Conservation (phyloP, 2,329 filamentous ascomycete genomes). For the Claviceps africana region DNA sequence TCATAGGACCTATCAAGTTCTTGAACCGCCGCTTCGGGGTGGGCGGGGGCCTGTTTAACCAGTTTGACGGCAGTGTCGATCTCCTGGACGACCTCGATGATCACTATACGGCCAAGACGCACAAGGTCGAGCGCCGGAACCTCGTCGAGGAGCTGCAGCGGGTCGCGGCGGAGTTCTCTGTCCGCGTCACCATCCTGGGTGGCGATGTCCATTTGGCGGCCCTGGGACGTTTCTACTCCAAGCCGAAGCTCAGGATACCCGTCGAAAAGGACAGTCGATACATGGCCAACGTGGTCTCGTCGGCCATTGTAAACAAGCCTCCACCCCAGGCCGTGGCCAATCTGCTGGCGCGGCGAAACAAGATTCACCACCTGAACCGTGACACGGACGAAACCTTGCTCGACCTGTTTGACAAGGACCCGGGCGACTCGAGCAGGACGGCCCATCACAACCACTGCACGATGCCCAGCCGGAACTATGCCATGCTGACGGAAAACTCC, state of each 20-base stretch:
- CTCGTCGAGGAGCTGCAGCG: conserved; percentile 72
- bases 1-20: conserved; percentile 81
- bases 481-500: conserved; percentile 79
- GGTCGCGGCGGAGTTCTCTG: conserved; percentile 71
- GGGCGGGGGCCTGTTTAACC: conserved; percentile 75
- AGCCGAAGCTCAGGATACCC: conserved; percentile 62
- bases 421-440: conserved; percentile 63
- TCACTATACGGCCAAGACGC: conserved; percentile 84
- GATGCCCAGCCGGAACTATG: conserved; percentile 88
- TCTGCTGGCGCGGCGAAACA: conserved; percentile 80
- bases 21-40: conserved; percentile 83
- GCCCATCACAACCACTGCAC: conserved; percentile 67
- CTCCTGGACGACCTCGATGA: conserved; percentile 88
- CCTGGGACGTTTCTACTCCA: conserved; percentile 87
- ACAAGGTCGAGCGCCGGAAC: conserved; percentile 74
- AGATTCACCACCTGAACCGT: conserved; percentile 52
- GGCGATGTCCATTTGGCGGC: conserved; percentile 91
- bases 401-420: conserved; percentile 81
- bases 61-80: conserved; percentile 88
- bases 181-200: conserved; percentile 81
- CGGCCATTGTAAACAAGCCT: conserved; percentile 90
- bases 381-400: conserved; percentile 88
- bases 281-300: conserved; percentile 89
- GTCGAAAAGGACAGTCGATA: conserved; percentile 79
- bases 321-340: conserved; percentile 80